Percentiles rank a stretch among this genome's conserved stretches.
These are phyloP conservation scores for Dissophora ornata DNA, from an alignment of 192 early-diverging fungal genomes.

Conservation along the genomic window DNA sequence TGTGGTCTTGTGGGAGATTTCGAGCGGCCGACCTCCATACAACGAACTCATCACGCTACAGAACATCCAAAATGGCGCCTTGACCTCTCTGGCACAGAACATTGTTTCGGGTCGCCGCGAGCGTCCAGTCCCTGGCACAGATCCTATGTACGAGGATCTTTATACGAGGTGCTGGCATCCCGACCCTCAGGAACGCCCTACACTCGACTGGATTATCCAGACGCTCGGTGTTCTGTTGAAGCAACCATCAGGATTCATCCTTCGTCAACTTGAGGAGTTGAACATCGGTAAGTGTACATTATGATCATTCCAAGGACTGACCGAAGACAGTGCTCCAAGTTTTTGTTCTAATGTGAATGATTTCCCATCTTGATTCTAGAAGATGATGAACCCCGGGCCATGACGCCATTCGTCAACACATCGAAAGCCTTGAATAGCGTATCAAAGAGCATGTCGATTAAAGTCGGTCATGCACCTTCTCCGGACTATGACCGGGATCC, in stretches of 20 bases:
- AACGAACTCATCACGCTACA: conserved; percentile 27
- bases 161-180: conserved; percentile 46
- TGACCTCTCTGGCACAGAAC: conserved; percentile 39
- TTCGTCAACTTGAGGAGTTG: conserved; percentile 35
- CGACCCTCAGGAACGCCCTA: conserved; percentile 38
- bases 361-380: too few species aligned
- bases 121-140: conserved; percentile 21
- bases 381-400: conserved; percentile 16
- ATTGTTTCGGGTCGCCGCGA: conserved; percentile 40
- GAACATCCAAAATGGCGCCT: conserved; percentile 23
- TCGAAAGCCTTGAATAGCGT: neutral
- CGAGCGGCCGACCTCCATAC: conserved; percentile 41
- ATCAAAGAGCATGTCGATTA: conserved; percentile 25
- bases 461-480: conserved; percentile 12
- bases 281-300: conserved; percentile 22
- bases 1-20: conserved; percentile 48
- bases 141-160: conserved; percentile 35
- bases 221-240: conserved; percentile 34
- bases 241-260: conserved; percentile 20
- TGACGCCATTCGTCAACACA: neutral
- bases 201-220: conserved; percentile 38
- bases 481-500: conserved; percentile 9
- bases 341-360: too few species aligned
- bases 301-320: too few species aligned
- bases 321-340: too few species aligned